Evolutionary conservation across 2,329 filamentous ascomycete species (phyloP), one percentile per base, ranked within the genome.

Genomic region (Alternaria gaisen): DNA sequence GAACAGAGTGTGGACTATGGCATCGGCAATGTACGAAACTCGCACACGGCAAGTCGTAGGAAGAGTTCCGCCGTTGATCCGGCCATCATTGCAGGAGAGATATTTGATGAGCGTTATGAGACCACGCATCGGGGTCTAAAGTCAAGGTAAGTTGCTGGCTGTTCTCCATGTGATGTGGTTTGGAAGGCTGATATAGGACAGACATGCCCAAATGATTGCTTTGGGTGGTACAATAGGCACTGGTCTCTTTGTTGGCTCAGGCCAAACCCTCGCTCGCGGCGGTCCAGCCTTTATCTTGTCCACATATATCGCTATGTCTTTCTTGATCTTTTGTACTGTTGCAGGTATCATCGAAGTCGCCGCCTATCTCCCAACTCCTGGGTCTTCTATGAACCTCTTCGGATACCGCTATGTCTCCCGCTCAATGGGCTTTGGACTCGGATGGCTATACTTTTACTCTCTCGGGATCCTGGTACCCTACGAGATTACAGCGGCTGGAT

Each of bases 181-280:
- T 43, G 26, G 28, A 72, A 53, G 76, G 82, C n/a, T 81, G 82
- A 28, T 76, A 79, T 12, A 81, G 81, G 38, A 12, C 72, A 86
- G 44, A 74, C 81, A 61, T 80, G 81, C 66, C 81, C 83, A 87
- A 74, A 87, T 87, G 85, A 87, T 87, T 74, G 84, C 85, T 60
- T 85, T 87, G n/a, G 85, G 85, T 65, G 85, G 85, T 54, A 85
- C 85, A 16, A 87, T 87, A 58, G 85, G 85, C 67, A 86, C 85
- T 62, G 85, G 85, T 76, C 85, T 87, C 76, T 87, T 87, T 72
- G 85, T 87, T 64, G 85, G 85, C 60, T 85, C 83, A 24, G 85
- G 85, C 63, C 74, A 79, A 63, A 85, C 85, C 22, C 77, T 87
- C 80, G 55, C 63, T 52, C 71, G 71, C 30, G 70, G 71, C 26